Evolutionary conservation across 306 rosid genomes (phyloP).

Genomic region (Begonia fuchsioides): DNA sequence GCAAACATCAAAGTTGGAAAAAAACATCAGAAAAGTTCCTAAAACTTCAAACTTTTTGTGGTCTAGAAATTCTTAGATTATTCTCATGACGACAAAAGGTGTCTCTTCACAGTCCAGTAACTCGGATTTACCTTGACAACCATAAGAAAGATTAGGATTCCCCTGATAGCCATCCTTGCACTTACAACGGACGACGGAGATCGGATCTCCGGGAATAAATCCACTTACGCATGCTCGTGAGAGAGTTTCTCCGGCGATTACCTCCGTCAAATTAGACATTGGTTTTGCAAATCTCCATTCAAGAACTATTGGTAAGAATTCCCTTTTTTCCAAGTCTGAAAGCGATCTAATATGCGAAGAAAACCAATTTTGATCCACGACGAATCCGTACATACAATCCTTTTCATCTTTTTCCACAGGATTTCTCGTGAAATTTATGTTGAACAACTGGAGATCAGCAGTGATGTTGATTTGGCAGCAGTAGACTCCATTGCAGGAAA

Average conservation of each 20-base stretch:
- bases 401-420: no score
- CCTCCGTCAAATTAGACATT: background rate
- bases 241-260: background rate
- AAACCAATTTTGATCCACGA: constrained; percentile 3
- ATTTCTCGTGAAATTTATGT: no score
- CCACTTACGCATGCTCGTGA: background rate
- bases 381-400: constrained; percentile 5
- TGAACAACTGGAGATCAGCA: no score
- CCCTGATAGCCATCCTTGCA: constrained; percentile 1
- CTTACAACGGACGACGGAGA: background rate
- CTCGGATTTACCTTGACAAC: constrained; percentile 10
- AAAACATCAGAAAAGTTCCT: no score
- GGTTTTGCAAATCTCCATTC: constrained; percentile 1
- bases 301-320: background rate
- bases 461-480: constrained; percentile 2
- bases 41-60: no score
- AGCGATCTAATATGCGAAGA: no score
- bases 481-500: background rate
- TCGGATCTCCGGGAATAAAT: background rate
- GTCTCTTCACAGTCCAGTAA: no score
- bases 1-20: no score
- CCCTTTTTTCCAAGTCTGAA: background rate
- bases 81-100: no score
- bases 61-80: no score
- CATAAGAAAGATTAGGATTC: constrained; percentile 8